Base-by-base conservation (phyloP, 2,329 filamentous ascomycete species). In the Colletotrichum sp. region DNA sequence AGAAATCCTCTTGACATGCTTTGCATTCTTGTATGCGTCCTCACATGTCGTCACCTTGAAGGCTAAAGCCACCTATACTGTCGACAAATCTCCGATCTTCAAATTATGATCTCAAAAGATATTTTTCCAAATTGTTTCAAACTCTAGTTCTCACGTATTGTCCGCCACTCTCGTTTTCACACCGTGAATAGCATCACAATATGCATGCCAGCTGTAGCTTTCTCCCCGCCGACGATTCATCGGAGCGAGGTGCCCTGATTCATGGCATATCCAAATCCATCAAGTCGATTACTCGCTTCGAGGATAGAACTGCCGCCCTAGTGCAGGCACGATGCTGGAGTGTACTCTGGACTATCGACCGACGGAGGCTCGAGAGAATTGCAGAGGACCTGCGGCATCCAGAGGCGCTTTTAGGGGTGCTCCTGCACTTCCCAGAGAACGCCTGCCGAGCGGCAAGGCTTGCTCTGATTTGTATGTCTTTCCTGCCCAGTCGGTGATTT, bases 161-260 rank as follows among this genome's bases (percentile, higher is more conserved):
- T 30, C 28, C 28, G 5, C 44, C 6, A 12, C 4, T 21, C 0
- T 21, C n/a, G 1, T 49, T 13, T 21, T 49, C 0, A n/a, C 18
- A n/a, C 5, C 0, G 9, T n/a, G 18, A 49, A 49, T 13, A 12
- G 44, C 0, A 7, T 7, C 10, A 21, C 0, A 13, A 21, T 3
- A 21, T 52, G 44, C 44, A 13, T 7, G 10, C n/a, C 44, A 2
- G n/a, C n/a, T 52, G n/a, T 1, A 18, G 44, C 44, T 52, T 2
- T 7, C 44, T 21, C 12, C 44, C n/a, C 44, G 10, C n/a, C n/a
- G 44, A 52, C 6, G 6, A 21, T 1, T 7, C 44, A 2, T 52
- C n/a, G 4, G 44, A 52, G n/a, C 44, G 44, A 0, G 6, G n/a
- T 21, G 44, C 6, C 4, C n/a, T 52, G n/a, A 52, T 52, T 5